A percentile compares a stretch with the other conserved stretches of the same genome.
phyloP scores from a whole-genome alignment of 228 moss, liverwort and hornwort genomes.

The Sphagnum fallax region DNA sequence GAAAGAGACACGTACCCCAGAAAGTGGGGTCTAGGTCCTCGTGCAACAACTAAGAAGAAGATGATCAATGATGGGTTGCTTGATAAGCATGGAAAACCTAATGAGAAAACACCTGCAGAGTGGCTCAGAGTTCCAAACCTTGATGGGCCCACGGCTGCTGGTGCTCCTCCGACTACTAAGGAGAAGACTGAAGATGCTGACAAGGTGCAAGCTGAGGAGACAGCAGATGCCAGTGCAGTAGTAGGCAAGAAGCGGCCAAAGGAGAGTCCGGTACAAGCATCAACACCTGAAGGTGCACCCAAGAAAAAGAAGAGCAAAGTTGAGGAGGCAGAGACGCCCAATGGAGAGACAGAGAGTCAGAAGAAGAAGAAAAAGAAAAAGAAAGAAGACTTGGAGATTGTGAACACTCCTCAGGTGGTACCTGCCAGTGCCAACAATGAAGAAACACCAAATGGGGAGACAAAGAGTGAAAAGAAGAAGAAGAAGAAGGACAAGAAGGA shows the following conservation, averaged over 20 bases:
- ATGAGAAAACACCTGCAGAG: conserved; percentile 86
- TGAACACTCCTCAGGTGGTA: conserved; percentile 19
- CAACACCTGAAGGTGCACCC: conserved; percentile 43
- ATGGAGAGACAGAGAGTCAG: conserved; percentile 30
- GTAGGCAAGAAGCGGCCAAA: conserved; percentile 66
- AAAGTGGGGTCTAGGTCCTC: conserved; percentile 92
- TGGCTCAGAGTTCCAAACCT: conserved; percentile 67
- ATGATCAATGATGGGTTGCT: conserved; percentile 74
- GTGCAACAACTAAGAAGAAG: conserved; percentile 90
- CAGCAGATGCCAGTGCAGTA: conserved; percentile 35
- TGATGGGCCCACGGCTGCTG: conserved; percentile 4
- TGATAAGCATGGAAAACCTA: conserved; percentile 90
- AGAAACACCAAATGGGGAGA: conserved; percentile 3
- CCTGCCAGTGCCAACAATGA: conserved; percentile 32
- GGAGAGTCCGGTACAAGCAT: conserved; percentile 37
- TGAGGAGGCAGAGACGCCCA: conserved; percentile 16
- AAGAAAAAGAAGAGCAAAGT: conserved; percentile 84
- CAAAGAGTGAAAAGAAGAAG: conserved; percentile 47
- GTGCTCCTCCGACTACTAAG: conserved; percentile 14
- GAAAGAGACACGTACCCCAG: conserved; percentile 90
- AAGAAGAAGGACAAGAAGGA: conserved; percentile 17
- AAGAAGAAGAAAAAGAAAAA: conserved; percentile 52
- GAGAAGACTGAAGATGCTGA: conserved; percentile 10
- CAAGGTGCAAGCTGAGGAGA: conserved; percentile 21
- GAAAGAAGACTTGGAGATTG: conserved; percentile 30